Evolutionary conservation across 192 early-diverging fungal genomes (phyloP).

Genomic region (Funneliformis mosseae): DNA sequence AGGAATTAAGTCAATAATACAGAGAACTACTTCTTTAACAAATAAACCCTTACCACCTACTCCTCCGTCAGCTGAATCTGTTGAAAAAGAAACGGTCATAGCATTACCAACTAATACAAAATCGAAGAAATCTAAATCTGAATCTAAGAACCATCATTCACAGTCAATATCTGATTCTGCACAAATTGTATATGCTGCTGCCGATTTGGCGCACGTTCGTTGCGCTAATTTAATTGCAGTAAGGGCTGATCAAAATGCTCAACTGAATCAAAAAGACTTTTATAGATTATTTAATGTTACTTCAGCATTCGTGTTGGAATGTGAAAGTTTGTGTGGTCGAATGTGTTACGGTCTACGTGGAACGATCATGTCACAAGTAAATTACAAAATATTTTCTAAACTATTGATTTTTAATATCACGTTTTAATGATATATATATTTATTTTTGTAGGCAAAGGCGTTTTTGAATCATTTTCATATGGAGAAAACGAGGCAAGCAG

Average conservation of each 20-base stretch:
- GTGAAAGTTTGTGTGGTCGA: slow-evolving; percentile 78
- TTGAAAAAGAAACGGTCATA: slow-evolving; percentile 9
- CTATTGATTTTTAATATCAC: neutral
- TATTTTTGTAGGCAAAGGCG: slow-evolving; percentile 71
- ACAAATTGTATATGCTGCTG: slow-evolving; percentile 76
- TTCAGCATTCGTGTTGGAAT: slow-evolving; percentile 80
- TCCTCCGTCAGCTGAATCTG: neutral
- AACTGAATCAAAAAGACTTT: slow-evolving; percentile 86
- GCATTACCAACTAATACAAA: slow-evolving; percentile 26
- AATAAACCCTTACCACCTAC: neutral
- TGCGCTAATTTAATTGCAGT: slow-evolving; percentile 87
- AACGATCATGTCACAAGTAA: slow-evolving; percentile 80
- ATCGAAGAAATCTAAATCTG: neutral
- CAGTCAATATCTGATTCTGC: slow-evolving; percentile 69
- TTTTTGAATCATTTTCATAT: slow-evolving; percentile 94
- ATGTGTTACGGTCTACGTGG: slow-evolving; percentile 92
- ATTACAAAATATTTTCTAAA: neutral
- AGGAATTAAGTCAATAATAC: slow-evolving; percentile 32
- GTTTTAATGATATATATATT: neutral
- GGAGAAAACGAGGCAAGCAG: slow-evolving; percentile 85
- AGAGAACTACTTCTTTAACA: slow-evolving; percentile 17
- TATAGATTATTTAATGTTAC: slow-evolving; percentile 79
- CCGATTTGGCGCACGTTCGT: slow-evolving; percentile 83
- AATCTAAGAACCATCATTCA: slow-evolving; percentile 37
- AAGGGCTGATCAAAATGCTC: slow-evolving; percentile 86